Evolutionary conservation across 2,329 filamentous ascomycete species (phyloP), one percentile per base, ranked within the genome.

Genomic region (Claviceps paspali): DNA sequence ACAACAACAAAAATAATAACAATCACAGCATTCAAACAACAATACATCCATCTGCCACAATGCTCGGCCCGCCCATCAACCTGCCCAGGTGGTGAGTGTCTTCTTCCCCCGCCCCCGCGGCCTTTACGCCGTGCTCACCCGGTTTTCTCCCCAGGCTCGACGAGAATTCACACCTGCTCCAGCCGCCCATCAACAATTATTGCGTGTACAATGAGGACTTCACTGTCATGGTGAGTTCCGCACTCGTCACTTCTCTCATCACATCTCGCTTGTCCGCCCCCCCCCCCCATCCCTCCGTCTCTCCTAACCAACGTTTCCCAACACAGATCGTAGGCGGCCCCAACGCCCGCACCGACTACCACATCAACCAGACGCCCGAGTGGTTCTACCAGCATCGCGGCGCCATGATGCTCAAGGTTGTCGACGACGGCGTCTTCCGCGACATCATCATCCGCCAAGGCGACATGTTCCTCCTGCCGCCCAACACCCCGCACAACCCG

Each of bases 311-410:
- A n/a, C n/a, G n/a, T n/a, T n/a, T n/a, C n/a, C n/a, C n/a, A n/a
- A n/a, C n/a, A n/a, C 45, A 77, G 81, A 86, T 94, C 50, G 87
- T 98, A 44, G 91, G 91, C 55, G 91, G 91, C 10, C 91, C 91
- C 52, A 96, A 96, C 60, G 84, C 84, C 43, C 78, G 91, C 45
- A 95, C 87, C 39, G 91, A 96, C 68, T 98, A 95, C 68, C 91
- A 96, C 70, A 88, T 96, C 72, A 96, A 96, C 68, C 67, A 77
- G 50, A 96, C 88, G 0, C 78, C 91, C 10, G 91, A 96, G 60
- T 96, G 87, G 79, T 98, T 96, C 75, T 96, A 91, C 70, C 88
- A 96, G 61, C 77, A 94, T 71, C 78, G 79, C 51, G 91, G 91
- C 47, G 78, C 80, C 47, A 95, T 96, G 88, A 68, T 91, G 40